Evolutionary conservation across 2,329 filamentous ascomycete species (phyloP).

Genomic region (Bipolaris gigantea): DNA sequence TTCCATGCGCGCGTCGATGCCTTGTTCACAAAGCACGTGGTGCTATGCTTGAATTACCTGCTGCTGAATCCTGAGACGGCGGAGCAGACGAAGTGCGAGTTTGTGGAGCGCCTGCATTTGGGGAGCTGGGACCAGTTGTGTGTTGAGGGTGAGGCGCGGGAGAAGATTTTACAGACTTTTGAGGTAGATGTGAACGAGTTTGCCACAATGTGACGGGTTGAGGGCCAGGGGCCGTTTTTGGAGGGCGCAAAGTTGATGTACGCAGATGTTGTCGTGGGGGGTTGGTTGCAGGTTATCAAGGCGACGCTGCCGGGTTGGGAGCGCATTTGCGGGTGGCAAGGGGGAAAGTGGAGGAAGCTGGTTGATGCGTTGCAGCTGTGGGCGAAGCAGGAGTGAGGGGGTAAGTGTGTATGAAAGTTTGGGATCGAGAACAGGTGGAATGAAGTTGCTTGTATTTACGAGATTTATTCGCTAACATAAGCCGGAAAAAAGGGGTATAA

Average conservation of each 20-base stretch:
- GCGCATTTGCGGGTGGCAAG: conserved; percentile 53
- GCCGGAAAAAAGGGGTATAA: background rate
- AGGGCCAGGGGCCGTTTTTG: conserved; percentile 53
- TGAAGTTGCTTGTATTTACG: background rate
- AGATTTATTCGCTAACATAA: background rate
- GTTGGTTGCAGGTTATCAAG: conserved; percentile 55
- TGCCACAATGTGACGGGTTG: conserved; percentile 46
- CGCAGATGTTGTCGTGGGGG: conserved; percentile 61
- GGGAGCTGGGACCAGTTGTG: conserved; percentile 49
- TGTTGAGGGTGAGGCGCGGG: conserved; percentile 44
- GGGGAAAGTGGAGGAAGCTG: conserved; percentile 51
- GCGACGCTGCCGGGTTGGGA: conserved; percentile 55
- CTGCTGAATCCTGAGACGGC: conserved; percentile 56
- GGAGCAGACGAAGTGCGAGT: conserved; percentile 51
- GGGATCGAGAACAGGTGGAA: no score
- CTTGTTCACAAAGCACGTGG: conserved; percentile 52
- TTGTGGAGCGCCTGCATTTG: conserved; percentile 50
- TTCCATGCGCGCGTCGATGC: conserved; percentile 61
- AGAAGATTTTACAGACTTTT: conserved; percentile 46
- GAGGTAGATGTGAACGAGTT: conserved; percentile 48
- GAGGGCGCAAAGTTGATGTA: conserved; percentile 52
- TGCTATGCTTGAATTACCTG: conserved; percentile 47
- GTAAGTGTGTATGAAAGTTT: background rate
- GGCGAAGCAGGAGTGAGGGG: background rate
- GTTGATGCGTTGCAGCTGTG: background rate